Conservation (phyloP, 225 moss, liverwort and hornwort species). For the Sphagnum tenellum region DNA sequence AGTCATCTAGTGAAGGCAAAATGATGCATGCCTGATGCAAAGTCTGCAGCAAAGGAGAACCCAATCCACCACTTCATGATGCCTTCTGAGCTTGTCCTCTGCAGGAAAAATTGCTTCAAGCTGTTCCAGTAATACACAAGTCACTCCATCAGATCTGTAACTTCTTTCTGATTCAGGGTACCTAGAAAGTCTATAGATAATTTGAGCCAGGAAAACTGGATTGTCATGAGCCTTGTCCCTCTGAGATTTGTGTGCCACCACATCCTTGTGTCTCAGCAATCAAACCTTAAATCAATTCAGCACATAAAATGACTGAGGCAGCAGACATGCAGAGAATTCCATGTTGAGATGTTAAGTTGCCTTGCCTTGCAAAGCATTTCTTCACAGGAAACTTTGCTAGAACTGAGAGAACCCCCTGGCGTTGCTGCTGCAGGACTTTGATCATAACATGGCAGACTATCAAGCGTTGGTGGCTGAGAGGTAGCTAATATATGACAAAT, state of each 20-base stretch:
- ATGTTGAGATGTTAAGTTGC: too few species aligned
- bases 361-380: conserved; percentile 38
- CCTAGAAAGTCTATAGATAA: not conserved
- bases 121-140: conserved; percentile 22
- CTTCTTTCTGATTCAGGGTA: not conserved
- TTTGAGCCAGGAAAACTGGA: too few species aligned
- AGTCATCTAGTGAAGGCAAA: too few species aligned
- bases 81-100: conserved; percentile 17
- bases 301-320: too few species aligned
- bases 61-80: conserved; percentile 23
- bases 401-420: not conserved
- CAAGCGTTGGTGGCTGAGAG: conserved; percentile 15
- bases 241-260: too few species aligned
- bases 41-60: conserved; percentile 36
- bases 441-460: conserved; percentile 5
- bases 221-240: too few species aligned
- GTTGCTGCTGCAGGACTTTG: not conserved
- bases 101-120: conserved; percentile 22
- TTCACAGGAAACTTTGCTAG: conserved; percentile 19
- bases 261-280: too few species aligned
- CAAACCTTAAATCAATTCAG: too few species aligned
- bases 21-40: conserved; percentile 29
- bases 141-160: not conserved
- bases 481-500: conserved; percentile 36
- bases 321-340: too few species aligned